A percentile compares a stretch with the other conserved stretches of the same genome.
Conservation (phyloP, 1,139 yeast species). For the Nakaseomyces delphensis region DNA sequence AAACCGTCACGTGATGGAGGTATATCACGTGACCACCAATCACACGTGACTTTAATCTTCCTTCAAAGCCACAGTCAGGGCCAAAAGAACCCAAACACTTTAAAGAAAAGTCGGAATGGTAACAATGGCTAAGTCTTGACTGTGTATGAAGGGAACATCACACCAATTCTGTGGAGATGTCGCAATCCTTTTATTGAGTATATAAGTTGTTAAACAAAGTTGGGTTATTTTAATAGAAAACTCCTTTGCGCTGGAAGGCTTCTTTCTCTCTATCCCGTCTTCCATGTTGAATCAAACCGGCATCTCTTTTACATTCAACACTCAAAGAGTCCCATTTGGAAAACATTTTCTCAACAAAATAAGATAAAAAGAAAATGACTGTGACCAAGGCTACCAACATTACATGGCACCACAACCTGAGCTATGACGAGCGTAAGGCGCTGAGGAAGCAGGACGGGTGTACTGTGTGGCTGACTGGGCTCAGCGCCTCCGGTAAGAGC, state of each 20-base stretch:
- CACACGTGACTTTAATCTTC: not conserved
- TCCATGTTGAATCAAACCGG: too few relatives aligned
- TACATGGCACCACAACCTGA: slow-evolving; percentile 89
- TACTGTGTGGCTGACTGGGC: slow-evolving; percentile 91
- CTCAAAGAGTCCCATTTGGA: not conserved
- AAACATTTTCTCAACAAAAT: not conserved
- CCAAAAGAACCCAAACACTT: not conserved
- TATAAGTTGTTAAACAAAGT: too few relatives aligned
- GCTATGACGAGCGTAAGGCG: slow-evolving; percentile 66
- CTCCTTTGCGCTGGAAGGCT: too few relatives aligned
- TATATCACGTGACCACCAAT: not conserved
- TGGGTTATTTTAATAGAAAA: too few relatives aligned
- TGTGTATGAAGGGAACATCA: too few relatives aligned
- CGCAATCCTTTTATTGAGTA: too few relatives aligned
- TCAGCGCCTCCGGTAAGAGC: slow-evolving; percentile 90
- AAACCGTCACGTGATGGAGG: too few relatives aligned
- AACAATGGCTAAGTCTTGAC: too few relatives aligned
- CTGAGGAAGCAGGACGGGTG: slow-evolving; percentile 77
- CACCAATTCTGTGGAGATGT: too few relatives aligned
- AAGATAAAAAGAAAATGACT: not conserved
- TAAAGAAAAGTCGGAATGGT: not conserved
- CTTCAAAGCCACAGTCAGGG: not conserved
- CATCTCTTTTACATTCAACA: not conserved
- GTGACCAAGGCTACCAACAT: slow-evolving; percentile 77
- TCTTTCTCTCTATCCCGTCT: too few relatives aligned